Percentiles rank a stretch among this genome's conserved stretches.
phyloP scores from a whole-genome alignment of 805 yeast genomes.

The Metschnikowia bowlesiae region DNA sequence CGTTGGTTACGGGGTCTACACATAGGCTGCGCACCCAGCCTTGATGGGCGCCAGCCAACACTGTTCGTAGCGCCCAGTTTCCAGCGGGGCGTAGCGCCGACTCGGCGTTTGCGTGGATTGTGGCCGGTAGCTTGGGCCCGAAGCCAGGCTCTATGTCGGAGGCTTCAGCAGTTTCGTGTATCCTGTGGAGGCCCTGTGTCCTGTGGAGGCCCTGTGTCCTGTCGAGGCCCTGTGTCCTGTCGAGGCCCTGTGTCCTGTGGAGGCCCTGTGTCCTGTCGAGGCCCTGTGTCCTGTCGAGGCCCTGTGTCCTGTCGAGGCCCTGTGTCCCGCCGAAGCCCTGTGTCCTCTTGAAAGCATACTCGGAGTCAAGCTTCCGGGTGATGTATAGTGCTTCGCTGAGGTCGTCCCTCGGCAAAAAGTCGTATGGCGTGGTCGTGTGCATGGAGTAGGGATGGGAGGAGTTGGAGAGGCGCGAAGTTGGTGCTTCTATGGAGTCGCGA shows the following conservation, averaged over 20 bases:
- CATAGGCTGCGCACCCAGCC: slow-evolving; percentile 89
- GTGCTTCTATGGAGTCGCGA: too few relatives aligned
- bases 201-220: not conserved
- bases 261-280: too few relatives aligned
- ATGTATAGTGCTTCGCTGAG: slow-evolving; percentile 31
- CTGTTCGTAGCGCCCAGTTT: slow-evolving; percentile 66
- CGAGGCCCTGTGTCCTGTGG: not conserved
- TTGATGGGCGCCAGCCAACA: slow-evolving; percentile 76
- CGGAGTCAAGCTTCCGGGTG: slow-evolving; percentile 23
- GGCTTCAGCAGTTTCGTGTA: not conserved
- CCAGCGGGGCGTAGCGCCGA: not conserved
- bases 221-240: too few relatives aligned
- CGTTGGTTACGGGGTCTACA: slow-evolving; percentile 75
- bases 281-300: not conserved
- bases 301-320: not conserved
- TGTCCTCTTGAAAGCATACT: slow-evolving; percentile 7
- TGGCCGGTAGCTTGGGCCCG: not conserved
- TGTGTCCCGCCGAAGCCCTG: not conserved
- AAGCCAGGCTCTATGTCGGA: not conserved
- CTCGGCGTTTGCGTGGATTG: not conserved
- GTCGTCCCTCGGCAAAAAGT: slow-evolving; percentile 27
- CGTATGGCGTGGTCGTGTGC: slow-evolving; percentile 3
- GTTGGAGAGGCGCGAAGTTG: not conserved
- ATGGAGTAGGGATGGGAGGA: not conserved
- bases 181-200: not conserved